Conservation (phyloP, 768 basidiomycete genomes). For the Pleurotus tuoliensis region DNA sequence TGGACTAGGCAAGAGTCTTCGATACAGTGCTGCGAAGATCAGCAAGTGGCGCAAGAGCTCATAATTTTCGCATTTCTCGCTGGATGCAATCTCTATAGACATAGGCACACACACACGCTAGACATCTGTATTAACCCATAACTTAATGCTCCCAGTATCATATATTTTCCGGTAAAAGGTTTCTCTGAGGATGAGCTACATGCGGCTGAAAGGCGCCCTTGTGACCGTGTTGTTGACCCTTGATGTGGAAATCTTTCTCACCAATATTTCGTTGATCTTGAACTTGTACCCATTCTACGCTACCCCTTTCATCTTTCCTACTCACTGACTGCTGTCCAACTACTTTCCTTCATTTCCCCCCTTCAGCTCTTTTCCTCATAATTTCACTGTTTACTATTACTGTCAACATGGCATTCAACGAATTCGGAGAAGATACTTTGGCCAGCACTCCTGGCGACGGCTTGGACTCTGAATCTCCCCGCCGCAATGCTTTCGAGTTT, state of each 20-base stretch:
- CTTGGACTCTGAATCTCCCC: not conserved
- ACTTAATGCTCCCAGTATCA: too few species aligned
- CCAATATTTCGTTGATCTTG: conserved; percentile 2
- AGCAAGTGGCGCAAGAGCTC: conserved; percentile 75
- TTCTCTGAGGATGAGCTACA: not conserved
- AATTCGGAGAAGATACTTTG: not conserved
- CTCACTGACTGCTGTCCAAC: conserved; percentile 2
- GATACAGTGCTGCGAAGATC: conserved; percentile 74
- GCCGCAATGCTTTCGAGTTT: conserved; percentile 2
- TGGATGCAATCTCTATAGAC: not conserved
- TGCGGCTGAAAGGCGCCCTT: not conserved
- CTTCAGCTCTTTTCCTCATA: not conserved
- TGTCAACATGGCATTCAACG: conserved; percentile 6
- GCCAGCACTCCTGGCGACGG: not conserved
- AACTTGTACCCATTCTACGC: not conserved
- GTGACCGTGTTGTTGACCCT: conserved; percentile 3
- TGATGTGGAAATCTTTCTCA: conserved; percentile 6
- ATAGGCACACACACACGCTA: not conserved
- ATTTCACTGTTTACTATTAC: not conserved
- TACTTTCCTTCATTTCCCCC: conserved; percentile 2
- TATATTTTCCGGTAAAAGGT: too few species aligned
- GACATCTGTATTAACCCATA: too few species aligned
- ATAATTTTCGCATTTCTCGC: conserved; percentile 11
- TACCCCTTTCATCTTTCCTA: too few species aligned
- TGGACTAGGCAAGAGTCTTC: conserved; percentile 72